Conservation (phyloP, 768 basidiomycete species). For the Podaxis sp. region DNA sequence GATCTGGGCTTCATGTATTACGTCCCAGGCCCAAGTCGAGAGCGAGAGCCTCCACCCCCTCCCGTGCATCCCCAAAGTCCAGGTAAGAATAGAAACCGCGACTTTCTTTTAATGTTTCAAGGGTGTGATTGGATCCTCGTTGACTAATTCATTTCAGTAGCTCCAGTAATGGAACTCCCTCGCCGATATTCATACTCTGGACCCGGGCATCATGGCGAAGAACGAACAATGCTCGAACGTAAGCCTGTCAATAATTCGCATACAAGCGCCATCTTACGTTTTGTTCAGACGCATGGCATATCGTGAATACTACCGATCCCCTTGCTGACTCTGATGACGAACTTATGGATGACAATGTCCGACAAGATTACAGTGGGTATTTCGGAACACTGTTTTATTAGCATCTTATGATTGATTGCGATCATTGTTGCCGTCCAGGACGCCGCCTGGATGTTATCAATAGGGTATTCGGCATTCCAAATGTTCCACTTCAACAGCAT, state of each 20-base stretch:
- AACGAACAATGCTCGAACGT: conserved; percentile 51
- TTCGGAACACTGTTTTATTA: not conserved
- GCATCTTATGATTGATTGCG: conserved; percentile 11
- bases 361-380: conserved; percentile 62
- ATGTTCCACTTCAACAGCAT: not conserved
- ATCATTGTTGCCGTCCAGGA: conserved; percentile 27
- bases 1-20: conserved; percentile 49
- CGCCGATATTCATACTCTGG: conserved; percentile 11
- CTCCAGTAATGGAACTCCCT: not conserved
- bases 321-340: conserved; percentile 76
- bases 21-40: conserved; percentile 31
- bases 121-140: not conserved
- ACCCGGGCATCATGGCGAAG: conserved; percentile 16
- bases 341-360: conserved; percentile 56
- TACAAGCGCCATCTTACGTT: conserved; percentile 11
- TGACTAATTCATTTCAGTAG: not conserved
- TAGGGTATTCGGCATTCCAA: conserved; percentile 31
- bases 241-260: conserved; percentile 16
- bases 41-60: conserved; percentile 12
- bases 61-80: conserved; percentile 7
- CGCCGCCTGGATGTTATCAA: conserved; percentile 52
- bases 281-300: conserved; percentile 69
- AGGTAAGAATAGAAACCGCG: conserved; percentile 2
- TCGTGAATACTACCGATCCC: conserved; percentile 60
- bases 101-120: not conserved